Base-by-base conservation (phyloP, 2,329 filamentous ascomycete species). In the Verticillium albo-atrum region DNA sequence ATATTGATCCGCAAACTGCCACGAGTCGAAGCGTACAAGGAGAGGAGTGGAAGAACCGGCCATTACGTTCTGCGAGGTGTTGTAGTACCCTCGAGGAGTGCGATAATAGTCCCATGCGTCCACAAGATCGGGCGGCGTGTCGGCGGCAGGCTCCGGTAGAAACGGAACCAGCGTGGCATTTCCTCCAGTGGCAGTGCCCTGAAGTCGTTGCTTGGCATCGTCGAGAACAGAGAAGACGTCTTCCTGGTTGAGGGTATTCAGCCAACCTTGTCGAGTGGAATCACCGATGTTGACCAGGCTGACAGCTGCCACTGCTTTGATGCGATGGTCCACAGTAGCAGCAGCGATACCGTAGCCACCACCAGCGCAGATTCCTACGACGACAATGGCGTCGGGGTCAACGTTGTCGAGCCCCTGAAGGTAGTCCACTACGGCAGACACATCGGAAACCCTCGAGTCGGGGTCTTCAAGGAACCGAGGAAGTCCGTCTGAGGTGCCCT, bases 391-490 rank as follows among this genome's bases (percentile, higher is more conserved):
- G 2, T 70, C 62, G 1, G 66, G 56, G 58, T 76, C 67, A 20
- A 77, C 69, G 2, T 67, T 62, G 3, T 65, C 57, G 1, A 68
- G 67, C 1, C 61, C 68, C 2, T 64, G 37, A 2, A 77, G 64
- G 60, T 71, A 77, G 28, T 68, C 70, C 7, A 76, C 72, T 10
- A 70, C 76, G 50, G 62, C 59, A 34, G 67, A 70, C 56, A 71
- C 63, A 55, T 77, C 76, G 50, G 74, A 70, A 23, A 70, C 74
- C 6, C 74, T 68, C 56, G 74, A 70, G 56, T 66, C 68, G 2
- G 75, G 74, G 60, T 76, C 70, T 64, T 77, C 76, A 1, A 77
- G 68, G 23, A 61, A 61, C 15, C 70, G 72, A 3, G 75, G 75
- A 34, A 68, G 56, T 17, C 75, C 75, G 6, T 58, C 67, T 37